Evolutionary conservation across 139 green algal genomes (phyloP).

Genomic region (Closterium sp.): DNA sequence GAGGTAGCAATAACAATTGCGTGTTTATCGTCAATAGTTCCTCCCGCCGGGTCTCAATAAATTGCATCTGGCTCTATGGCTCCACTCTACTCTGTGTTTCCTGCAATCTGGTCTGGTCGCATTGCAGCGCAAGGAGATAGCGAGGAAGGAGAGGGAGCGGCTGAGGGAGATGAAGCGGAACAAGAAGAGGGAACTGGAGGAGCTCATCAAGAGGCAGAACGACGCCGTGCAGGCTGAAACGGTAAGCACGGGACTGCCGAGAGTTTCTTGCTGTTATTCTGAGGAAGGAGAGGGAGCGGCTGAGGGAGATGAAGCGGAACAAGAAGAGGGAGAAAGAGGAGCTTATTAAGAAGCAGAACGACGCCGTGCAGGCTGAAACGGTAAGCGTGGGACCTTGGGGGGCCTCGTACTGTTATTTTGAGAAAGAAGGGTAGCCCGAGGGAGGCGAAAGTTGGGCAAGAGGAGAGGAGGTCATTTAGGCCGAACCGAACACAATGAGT

Average conservation of each 20-base stretch:
- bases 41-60: too few species aligned
- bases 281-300: constrained; percentile 69
- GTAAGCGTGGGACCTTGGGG: too few species aligned
- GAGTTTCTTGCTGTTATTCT: not conserved
- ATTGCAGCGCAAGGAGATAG: constrained; percentile 58
- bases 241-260: constrained; percentile 5
- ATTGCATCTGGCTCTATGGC: too few species aligned
- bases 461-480: too few species aligned
- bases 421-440: too few species aligned
- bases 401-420: too few species aligned
- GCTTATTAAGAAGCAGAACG: not conserved
- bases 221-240: constrained; percentile 45
- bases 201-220: constrained; percentile 78
- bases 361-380: not conserved
- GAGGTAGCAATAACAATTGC: not conserved
- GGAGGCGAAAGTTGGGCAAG: too few species aligned
- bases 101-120: too few species aligned
- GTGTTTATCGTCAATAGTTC: too few species aligned
- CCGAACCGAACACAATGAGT: too few species aligned
- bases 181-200: constrained; percentile 82
- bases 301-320: not conserved
- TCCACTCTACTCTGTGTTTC: too few species aligned
- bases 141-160: constrained; percentile 75
- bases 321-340: not conserved
- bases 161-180: constrained; percentile 74